Conservation (phyloP, 2,329 filamentous ascomycete species). For the Xylogone sp. region DNA sequence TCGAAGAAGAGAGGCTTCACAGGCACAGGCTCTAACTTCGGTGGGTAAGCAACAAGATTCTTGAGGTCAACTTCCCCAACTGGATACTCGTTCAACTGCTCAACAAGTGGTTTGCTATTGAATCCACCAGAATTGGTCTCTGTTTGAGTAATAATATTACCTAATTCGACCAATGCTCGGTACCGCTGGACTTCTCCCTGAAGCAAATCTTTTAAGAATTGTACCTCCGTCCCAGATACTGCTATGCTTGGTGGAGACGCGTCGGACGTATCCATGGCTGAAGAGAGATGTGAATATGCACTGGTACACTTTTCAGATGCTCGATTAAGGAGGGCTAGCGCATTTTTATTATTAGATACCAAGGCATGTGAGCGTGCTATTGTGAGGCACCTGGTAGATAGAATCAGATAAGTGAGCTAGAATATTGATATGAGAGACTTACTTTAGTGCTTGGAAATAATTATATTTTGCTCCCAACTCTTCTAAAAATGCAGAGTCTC, state of each 20-base stretch:
- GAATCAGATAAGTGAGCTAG: constrained; percentile 2
- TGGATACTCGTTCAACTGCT: constrained; percentile 74
- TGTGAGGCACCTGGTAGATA: constrained; percentile 66
- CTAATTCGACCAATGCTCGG: constrained; percentile 81
- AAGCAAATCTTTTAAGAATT: constrained; percentile 59
- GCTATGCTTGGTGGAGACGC: constrained; percentile 61
- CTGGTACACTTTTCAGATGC: constrained; percentile 59
- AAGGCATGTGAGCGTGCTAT: constrained; percentile 82
- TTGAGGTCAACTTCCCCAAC: constrained; percentile 63
- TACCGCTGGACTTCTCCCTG: constrained; percentile 72
- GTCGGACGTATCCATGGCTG: constrained; percentile 31
- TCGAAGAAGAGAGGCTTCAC: constrained; percentile 96
- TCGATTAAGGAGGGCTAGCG: constrained; percentile 78
- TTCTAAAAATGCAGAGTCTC: constrained; percentile 70
- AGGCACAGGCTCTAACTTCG: constrained; percentile 75
- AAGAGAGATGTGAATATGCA: constrained; percentile 44
- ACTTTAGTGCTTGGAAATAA: constrained; percentile 91
- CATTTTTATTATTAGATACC: constrained; percentile 67
- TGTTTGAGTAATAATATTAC: constrained; percentile 50
- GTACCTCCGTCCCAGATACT: constrained; percentile 55
- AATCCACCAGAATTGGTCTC: constrained; percentile 19
- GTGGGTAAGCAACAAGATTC: constrained; percentile 84
- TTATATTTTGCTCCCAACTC: constrained; percentile 74
- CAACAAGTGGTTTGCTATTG: constrained; percentile 56
- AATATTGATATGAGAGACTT: constrained; percentile 28